Evolutionary conservation across 495 filamentous ascomycete species (phyloP).

Genomic region (Stereocaulon alpinum): DNA sequence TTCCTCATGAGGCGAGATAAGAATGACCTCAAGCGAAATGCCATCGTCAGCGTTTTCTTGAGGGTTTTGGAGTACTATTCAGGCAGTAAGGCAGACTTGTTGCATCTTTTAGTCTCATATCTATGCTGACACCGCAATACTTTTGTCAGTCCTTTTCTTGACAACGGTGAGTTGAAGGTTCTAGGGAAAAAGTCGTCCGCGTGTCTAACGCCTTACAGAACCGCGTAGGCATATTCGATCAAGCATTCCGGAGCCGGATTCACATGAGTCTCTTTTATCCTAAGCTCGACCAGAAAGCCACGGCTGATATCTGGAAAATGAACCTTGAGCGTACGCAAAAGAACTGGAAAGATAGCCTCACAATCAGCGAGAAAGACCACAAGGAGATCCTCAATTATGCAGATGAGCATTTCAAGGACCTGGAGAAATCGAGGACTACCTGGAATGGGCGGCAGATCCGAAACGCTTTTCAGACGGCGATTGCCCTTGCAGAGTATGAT

Average conservation of each 20-base stretch:
- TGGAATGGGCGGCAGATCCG: constrained; percentile 41
- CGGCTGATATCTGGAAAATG: constrained; percentile 12
- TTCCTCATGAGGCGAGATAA: constrained; percentile 23
- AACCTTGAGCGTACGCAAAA: constrained; percentile 8
- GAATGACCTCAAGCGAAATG: constrained; percentile 39
- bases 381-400: neutral
- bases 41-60: constrained; percentile 33
- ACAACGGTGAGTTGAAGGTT: constrained; percentile 27
- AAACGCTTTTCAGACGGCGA: constrained; percentile 36
- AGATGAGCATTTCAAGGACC: neutral
- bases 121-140: constrained; percentile 31
- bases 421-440: neutral
- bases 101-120: constrained; percentile 22
- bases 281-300: neutral
- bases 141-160: constrained; percentile 41
- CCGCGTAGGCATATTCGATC: constrained; percentile 33
- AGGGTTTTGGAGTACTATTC: constrained; percentile 44
- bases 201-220: constrained; percentile 22
- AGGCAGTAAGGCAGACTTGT: constrained; percentile 35
- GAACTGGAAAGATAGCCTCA: neutral
- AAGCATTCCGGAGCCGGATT: constrained; percentile 40
- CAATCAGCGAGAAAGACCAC: neutral
- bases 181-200: too few relatives aligned
- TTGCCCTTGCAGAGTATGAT: constrained; percentile 27
- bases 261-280: constrained; percentile 27